A percentile compares a stretch with the other conserved stretches of the same genome.
phyloP scores from a whole-genome alignment of 805 yeast genomes.

The Tetrapisispora fleetii region DNA sequence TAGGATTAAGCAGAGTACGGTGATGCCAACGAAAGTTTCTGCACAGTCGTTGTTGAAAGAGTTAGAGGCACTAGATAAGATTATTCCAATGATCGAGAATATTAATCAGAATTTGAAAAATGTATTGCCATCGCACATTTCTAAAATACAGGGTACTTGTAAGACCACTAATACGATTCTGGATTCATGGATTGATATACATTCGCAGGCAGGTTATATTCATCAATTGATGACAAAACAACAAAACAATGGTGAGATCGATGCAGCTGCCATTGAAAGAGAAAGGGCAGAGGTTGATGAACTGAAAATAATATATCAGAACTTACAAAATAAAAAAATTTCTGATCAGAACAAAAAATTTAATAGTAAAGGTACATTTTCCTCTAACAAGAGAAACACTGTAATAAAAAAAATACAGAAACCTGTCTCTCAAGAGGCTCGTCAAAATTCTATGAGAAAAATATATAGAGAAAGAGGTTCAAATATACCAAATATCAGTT shows the following conservation, averaged over 20 bases:
- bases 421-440: neutral
- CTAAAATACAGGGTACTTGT: conserved; percentile 33
- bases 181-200: conserved; percentile 51
- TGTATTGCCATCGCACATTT: conserved; percentile 22
- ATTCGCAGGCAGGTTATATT: conserved; percentile 52
- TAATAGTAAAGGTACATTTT: neutral
- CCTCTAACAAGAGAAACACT: neutral
- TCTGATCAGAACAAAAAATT: neutral
- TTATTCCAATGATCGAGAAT: conserved; percentile 21
- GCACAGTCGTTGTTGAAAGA: conserved; percentile 26
- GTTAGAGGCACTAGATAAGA: conserved; percentile 22
- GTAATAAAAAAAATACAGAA: neutral
- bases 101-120: conserved; percentile 13
- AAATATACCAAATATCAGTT: conserved; percentile 17
- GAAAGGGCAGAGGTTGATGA: conserved; percentile 13
- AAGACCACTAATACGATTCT: conserved; percentile 40
- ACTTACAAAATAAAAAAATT: conserved; percentile 6
- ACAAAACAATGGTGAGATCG: conserved; percentile 7
- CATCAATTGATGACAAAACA: conserved; percentile 36
- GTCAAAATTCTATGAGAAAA: neutral
- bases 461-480: conserved; percentile 7
- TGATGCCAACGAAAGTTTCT: conserved; percentile 7
- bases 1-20: neutral
- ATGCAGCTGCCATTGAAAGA: conserved; percentile 12
- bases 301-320: conserved; percentile 11